A percentile compares a stretch with the other conserved stretches of the same genome.
These are phyloP conservation scores for Lachancea meyersii DNA, from an alignment of 805 yeast genomes.

Conservation along the genomic window DNA sequence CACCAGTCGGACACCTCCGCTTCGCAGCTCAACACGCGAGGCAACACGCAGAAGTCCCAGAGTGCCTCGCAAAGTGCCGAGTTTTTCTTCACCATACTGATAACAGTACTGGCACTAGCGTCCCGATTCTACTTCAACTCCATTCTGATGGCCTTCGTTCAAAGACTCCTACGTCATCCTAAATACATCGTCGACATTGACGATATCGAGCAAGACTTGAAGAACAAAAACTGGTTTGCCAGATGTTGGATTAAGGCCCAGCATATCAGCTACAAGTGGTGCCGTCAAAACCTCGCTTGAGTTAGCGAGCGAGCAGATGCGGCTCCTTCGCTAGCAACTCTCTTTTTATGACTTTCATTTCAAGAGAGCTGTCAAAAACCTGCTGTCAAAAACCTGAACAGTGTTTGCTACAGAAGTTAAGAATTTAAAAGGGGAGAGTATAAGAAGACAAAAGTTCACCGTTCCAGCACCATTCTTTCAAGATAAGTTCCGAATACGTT, in stretches of 20 bases:
- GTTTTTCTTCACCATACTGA: slow-evolving; percentile 48
- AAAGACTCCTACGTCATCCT: slow-evolving; percentile 45
- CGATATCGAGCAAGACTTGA: slow-evolving; percentile 35
- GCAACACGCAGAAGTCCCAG: slow-evolving; percentile 37
- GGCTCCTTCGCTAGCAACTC: too few relatives aligned
- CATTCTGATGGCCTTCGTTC: slow-evolving; percentile 53
- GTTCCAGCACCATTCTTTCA: too few relatives aligned
- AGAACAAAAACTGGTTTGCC: slow-evolving; percentile 26
- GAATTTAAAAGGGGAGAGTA: not conserved
- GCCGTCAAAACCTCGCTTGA: slow-evolving; percentile 15
- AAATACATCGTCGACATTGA: slow-evolving; percentile 36
- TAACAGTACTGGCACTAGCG: slow-evolving; percentile 43
- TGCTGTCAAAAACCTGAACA: too few relatives aligned
- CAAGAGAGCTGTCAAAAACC: too few relatives aligned
- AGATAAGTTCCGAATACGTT: not conserved
- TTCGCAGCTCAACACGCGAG: slow-evolving; percentile 9
- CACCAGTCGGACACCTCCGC: slow-evolving; percentile 1
- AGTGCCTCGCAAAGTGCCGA: slow-evolving; percentile 60
- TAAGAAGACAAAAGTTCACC: not conserved
- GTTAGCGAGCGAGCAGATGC: too few relatives aligned
- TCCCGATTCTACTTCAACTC: slow-evolving; percentile 55
- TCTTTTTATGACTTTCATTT: too few relatives aligned
- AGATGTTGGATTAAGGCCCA: slow-evolving; percentile 31
- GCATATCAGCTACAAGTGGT: slow-evolving; percentile 27
- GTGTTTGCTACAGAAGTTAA: not conserved